These are phyloP conservation scores for Suillus clintonianus DNA, from an alignment of 768 basidiomycete species.

Conservation along the genomic window DNA sequence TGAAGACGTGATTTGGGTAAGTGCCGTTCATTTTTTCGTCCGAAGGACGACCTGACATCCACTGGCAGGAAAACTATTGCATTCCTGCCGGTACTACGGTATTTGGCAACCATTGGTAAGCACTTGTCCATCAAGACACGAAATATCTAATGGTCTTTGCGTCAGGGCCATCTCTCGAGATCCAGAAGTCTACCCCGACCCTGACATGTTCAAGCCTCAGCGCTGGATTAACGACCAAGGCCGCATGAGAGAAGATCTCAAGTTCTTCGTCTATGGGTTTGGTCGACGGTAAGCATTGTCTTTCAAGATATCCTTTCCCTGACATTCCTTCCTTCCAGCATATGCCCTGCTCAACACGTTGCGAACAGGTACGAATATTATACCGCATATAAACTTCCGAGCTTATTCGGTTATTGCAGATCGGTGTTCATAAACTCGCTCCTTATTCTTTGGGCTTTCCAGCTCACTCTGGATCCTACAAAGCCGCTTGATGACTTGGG, in stretches of 20 bases:
- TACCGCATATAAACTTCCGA: background rate
- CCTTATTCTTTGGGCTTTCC: constrained; percentile 64
- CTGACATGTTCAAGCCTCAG: background rate
- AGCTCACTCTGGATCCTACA: constrained; percentile 44
- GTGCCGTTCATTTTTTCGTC: background rate
- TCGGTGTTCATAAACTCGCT: constrained; percentile 67
- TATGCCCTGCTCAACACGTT: constrained; percentile 57
- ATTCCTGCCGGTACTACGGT: constrained; percentile 23
- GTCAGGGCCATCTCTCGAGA: background rate
- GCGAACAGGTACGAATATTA: constrained; percentile 16
- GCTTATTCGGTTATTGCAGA: constrained; percentile 30
- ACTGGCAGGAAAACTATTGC: constrained; percentile 21
- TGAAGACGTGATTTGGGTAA: constrained; percentile 1
- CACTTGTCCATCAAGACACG: background rate
- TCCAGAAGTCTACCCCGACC: background rate
- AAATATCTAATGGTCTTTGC: background rate
- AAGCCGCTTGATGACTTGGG: constrained; percentile 59
- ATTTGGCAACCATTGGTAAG: constrained; percentile 21
- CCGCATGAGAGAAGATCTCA: background rate
- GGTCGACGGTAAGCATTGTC: background rate
- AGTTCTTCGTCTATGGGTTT: background rate
- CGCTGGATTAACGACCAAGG: background rate
- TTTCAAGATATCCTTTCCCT: background rate
- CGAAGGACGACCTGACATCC: background rate
- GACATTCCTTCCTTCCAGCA: constrained; percentile 28